Conservation (phyloP, 2,329 filamentous ascomycete species). For the Aspergillus japonicus region DNA sequence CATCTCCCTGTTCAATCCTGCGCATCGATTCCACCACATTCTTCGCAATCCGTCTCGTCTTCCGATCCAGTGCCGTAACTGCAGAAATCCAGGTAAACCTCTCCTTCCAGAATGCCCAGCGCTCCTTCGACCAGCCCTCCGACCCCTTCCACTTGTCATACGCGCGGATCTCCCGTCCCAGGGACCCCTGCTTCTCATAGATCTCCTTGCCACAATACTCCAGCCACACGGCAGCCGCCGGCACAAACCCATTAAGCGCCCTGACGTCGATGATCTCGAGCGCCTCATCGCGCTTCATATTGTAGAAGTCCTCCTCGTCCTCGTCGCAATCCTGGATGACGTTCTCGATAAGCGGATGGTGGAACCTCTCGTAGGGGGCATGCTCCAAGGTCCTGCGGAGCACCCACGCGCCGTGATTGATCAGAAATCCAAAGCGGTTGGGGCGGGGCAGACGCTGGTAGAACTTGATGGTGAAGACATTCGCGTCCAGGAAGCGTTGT, state of each 20-base stretch:
- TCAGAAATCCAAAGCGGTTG: no score
- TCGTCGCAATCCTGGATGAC: background rate
- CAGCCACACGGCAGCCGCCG: constrained; percentile 8
- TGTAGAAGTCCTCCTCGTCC: background rate
- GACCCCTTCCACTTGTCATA: constrained; percentile 1
- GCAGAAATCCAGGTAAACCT: constrained; percentile 3
- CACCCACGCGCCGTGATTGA: background rate
- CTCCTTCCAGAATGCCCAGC: constrained; percentile 12
- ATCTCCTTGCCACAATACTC: constrained; percentile 1
- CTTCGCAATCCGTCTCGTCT: constrained; percentile 2
- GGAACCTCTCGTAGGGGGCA: background rate
- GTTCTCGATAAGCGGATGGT: background rate
- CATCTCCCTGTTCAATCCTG: background rate
- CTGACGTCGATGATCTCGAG: background rate
- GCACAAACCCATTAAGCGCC: constrained; percentile 7
- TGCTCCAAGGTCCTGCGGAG: background rate
- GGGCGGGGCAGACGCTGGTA: background rate
- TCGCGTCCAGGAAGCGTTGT: background rate
- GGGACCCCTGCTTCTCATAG: background rate
- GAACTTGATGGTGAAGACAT: background rate
- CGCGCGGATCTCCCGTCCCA: background rate
- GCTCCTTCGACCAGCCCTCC: constrained; percentile 6
- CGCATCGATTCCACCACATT: constrained; percentile 1
- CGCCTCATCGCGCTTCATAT: background rate
- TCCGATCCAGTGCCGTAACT: background rate